Conservation (phyloP, 495 filamentous ascomycete genomes). For the Aspergillus panamensis region DNA sequence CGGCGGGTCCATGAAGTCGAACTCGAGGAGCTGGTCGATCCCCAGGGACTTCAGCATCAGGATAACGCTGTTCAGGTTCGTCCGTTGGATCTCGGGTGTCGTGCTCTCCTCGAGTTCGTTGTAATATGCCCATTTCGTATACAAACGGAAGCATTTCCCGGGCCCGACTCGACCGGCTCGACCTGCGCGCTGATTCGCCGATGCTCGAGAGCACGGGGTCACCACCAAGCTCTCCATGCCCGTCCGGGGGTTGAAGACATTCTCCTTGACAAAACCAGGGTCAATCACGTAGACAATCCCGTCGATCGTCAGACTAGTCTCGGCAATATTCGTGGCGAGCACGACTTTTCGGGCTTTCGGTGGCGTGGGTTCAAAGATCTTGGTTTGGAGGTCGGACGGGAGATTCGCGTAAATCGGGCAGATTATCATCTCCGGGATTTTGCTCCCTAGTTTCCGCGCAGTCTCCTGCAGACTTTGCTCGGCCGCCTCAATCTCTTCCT, state of each 20-base stretch:
- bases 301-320: slow-evolving; percentile 85
- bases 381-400: slow-evolving; percentile 77
- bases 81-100: slow-evolving; percentile 90
- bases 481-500: slow-evolving; percentile 86
- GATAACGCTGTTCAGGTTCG: slow-evolving; percentile 80
- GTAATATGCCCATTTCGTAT: slow-evolving; percentile 91
- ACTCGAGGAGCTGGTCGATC: slow-evolving; percentile 89
- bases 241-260: slow-evolving; percentile 85
- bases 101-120: slow-evolving; percentile 93
- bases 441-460: slow-evolving; percentile 72
- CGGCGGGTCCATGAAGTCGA: slow-evolving; percentile 96
- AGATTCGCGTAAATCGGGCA: slow-evolving; percentile 89
- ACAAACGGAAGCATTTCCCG: slow-evolving; percentile 92
- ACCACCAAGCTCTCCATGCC: slow-evolving; percentile 91
- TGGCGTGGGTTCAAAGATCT: slow-evolving; percentile 88
- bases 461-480: slow-evolving; percentile 79
- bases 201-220: slow-evolving; percentile 89
- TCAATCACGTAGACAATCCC: slow-evolving; percentile 92
- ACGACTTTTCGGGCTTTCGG: slow-evolving; percentile 79
- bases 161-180: slow-evolving; percentile 90
- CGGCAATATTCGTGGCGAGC: slow-evolving; percentile 85
- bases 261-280: slow-evolving; percentile 91
- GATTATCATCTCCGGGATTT: slow-evolving; percentile 81
- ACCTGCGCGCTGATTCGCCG: slow-evolving; percentile 88
- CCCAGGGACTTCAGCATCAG: slow-evolving; percentile 86